A percentile compares a stretch with the other conserved stretches of the same genome.
These are phyloP conservation scores for Angophora floribunda DNA, from an alignment of 345 rosid genomes.

Conservation along the genomic window DNA sequence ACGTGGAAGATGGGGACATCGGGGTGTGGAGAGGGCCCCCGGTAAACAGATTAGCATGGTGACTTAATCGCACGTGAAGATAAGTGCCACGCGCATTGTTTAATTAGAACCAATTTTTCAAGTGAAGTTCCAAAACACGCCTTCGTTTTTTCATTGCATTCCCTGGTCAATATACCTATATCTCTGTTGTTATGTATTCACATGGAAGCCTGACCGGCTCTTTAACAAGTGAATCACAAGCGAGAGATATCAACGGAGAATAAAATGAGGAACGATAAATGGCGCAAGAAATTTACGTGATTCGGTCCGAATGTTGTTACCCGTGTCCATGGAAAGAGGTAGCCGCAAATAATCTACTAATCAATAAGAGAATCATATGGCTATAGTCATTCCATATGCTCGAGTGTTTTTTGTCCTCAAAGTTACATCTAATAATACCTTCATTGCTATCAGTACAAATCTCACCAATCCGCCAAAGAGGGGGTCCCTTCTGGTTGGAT, in stretches of 20 bases:
- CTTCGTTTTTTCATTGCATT: not conserved
- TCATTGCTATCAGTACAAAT: not conserved
- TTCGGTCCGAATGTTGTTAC: not conserved
- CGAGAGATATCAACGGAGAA: not conserved
- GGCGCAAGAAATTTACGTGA: fast-evolving
- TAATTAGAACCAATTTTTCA: not conserved
- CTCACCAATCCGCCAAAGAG: not conserved
- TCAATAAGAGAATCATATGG: not conserved
- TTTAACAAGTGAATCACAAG: not conserved
- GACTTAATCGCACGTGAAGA: not conserved
- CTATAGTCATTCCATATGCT: not conserved
- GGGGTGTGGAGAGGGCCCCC: not conserved
- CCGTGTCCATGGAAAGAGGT: fast-evolving
- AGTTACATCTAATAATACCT: not conserved
- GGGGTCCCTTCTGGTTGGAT: not conserved
- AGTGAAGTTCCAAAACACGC: not conserved
- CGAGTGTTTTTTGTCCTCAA: not conserved
- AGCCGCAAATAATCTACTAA: not conserved
- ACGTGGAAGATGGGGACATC: not conserved
- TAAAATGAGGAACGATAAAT: not conserved
- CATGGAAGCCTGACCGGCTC: not conserved
- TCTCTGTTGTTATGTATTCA: not conserved
- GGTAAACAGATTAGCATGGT: not conserved
- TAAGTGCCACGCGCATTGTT: not conserved
- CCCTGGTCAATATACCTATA: not conserved